phyloP scores from a whole-genome alignment of 2,329 filamentous ascomycete species.

The Stagonosporopsis tanaceti region DNA sequence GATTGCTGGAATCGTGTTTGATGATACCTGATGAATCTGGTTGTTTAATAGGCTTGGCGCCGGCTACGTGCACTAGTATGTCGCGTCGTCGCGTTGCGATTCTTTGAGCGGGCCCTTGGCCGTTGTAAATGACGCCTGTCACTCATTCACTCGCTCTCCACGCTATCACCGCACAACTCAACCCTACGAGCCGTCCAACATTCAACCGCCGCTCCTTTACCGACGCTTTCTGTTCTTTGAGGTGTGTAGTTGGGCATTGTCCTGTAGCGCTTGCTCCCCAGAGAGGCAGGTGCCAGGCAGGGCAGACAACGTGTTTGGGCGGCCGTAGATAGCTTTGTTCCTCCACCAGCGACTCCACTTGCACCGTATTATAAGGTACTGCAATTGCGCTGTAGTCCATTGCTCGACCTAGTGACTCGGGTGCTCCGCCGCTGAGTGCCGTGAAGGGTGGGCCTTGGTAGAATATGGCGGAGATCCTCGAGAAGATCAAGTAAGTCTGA shows the following conservation, averaged over 20 bases:
- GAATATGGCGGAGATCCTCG: conserved; percentile 45
- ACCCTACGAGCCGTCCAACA: conserved; percentile 8
- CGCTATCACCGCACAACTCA: conserved; percentile 11
- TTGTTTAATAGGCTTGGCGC: conserved; percentile 36
- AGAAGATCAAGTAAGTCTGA: conserved; percentile 45
- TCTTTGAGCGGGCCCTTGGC: conserved; percentile 27
- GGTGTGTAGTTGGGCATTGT: not conserved
- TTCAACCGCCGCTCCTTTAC: not conserved
- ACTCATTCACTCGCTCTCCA: conserved; percentile 12
- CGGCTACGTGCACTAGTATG: conserved; percentile 29
- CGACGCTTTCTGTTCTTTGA: not conserved
- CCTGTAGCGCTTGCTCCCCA: not conserved
- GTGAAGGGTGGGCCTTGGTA: conserved; percentile 16
- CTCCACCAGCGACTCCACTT: conserved; percentile 8
- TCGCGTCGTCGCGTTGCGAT: conserved; percentile 33
- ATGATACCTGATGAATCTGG: conserved; percentile 11
- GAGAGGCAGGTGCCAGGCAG: conserved; percentile 8
- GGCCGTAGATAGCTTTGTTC: conserved; percentile 14
- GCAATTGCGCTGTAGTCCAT: conserved; percentile 20
- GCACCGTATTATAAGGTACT: not conserved
- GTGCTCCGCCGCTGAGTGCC: conserved; percentile 5
- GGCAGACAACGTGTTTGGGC: not conserved
- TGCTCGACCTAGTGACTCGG: conserved; percentile 18
- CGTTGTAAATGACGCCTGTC: conserved; percentile 23
- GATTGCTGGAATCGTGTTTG: not conserved